These are phyloP conservation scores for Mycena floridula DNA, from an alignment of 768 basidiomycete species.

Conservation along the genomic window DNA sequence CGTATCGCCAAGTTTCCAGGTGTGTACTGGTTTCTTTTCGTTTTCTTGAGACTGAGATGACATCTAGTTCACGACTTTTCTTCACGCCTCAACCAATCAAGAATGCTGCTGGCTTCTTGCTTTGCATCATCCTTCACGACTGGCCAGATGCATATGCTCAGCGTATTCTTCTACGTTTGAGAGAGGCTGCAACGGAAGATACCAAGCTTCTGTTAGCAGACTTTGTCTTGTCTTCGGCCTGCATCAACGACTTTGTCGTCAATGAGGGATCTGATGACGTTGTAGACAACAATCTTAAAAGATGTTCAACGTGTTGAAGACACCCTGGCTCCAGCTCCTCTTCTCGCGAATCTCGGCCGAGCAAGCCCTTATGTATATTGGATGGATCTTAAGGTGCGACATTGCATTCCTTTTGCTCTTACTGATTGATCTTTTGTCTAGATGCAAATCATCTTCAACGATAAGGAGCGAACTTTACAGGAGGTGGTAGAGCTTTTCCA, in stretches of 20 bases:
- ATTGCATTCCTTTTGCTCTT: too few species aligned
- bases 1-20: slow-evolving; percentile 52
- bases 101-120: slow-evolving; percentile 57
- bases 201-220: slow-evolving; percentile 69
- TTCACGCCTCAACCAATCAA: slow-evolving; percentile 56
- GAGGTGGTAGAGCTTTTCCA: slow-evolving; percentile 49
- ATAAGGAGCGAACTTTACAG: slow-evolving; percentile 63
- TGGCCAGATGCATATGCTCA: slow-evolving; percentile 63
- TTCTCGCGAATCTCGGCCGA: slow-evolving; percentile 71
- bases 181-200: slow-evolving; percentile 39
- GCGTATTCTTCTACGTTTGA: slow-evolving; percentile 34
- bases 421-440: too few species aligned
- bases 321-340: slow-evolving; percentile 48
- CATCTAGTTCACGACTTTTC: slow-evolving; percentile 63
- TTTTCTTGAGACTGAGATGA: not conserved
- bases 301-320: slow-evolving; percentile 49
- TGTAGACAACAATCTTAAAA: too few species aligned
- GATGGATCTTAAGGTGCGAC: slow-evolving; percentile 43
- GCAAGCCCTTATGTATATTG: slow-evolving; percentile 53
- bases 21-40: slow-evolving; percentile 12
- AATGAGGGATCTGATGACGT: too few species aligned
- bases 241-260: slow-evolving; percentile 29
- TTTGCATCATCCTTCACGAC: slow-evolving; percentile 71
- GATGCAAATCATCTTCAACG: slow-evolving; percentile 69
- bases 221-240: slow-evolving; percentile 63